Base-by-base conservation (phyloP, 2,329 filamentous ascomycete genomes). In the Colletotrichum cereale region DNA sequence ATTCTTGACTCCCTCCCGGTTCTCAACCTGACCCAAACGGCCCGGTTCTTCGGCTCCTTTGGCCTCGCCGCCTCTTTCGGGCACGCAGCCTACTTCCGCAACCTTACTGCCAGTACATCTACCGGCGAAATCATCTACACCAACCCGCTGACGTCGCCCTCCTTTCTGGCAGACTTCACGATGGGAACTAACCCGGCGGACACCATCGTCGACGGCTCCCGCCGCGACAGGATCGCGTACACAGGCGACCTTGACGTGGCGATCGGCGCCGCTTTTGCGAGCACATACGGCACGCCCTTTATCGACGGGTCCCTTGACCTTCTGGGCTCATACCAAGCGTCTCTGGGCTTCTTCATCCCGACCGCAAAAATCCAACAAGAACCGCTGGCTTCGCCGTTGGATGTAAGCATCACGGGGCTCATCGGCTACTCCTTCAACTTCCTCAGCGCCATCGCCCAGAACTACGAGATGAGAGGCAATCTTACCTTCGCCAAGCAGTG, bases 391-490 rank as follows among this genome's bases (percentile, higher is more conserved):
- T 6, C 66, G 3, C 72, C 66, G 3, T 58, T 79, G 11, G 56
- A 78, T 16, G 64, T 73, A 6, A 78, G 77, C 42, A 40, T 77
- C 1, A 81, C 79, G 4, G 80, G 79, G 2, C 71, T 81, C 24
- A 80, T 81, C 53, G 79, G 79, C 2, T 81, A 80, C 71, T 80
- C 79, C 2, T 78, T 81, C 31, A 78, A 81, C 73, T 79, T 79
- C 7, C 75, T 81, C 16, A 78, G 75, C 4, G 78, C 78, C 24
- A 71, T 77, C 2, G 77, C 79, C 0, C 67, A 73, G 42, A 78
- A 72, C 47, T 80, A 80, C 60, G 74, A 75, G 66, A 70, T 74
- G 48, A 79, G 77, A 12, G 79, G 79, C 5, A 72, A 81, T 55
- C 16, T 70, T 0, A 66, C 47, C 2, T 76, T 81, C 55, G 77